A percentile compares a stretch with the other conserved stretches of the same genome.
Evolutionary conservation across 768 basidiomycete genomes (phyloP).

Genomic region (Mycena olivaceomarginata): DNA sequence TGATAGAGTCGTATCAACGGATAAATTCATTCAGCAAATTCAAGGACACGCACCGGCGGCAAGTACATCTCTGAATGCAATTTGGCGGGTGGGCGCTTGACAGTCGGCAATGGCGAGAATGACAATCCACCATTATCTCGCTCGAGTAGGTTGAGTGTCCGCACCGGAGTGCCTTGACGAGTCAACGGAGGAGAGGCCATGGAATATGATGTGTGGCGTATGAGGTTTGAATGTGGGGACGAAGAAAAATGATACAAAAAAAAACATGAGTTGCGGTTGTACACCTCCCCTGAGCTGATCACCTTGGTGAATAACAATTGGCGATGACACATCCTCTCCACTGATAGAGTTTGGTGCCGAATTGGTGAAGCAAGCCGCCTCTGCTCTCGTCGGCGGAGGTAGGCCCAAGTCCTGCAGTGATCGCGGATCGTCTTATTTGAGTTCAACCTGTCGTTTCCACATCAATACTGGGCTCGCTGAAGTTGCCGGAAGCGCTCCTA

Average conservation of each 20-base stretch:
- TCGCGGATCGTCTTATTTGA: slow-evolving; percentile 42
- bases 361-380: slow-evolving; percentile 24
- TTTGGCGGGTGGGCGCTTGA: slow-evolving; percentile 36
- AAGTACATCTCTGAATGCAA: slow-evolving; percentile 40
- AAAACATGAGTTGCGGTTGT: slow-evolving; percentile 16
- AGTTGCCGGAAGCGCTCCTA: slow-evolving; percentile 7
- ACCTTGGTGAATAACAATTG: slow-evolving; percentile 45
- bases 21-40: not conserved
- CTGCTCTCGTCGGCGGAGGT: slow-evolving; percentile 46
- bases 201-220: not conserved
- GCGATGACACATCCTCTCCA: slow-evolving; percentile 42
- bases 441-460: slow-evolving; percentile 26
- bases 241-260: slow-evolving; percentile 12
- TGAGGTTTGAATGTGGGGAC: slow-evolving; percentile 11
- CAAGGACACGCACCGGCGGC: slow-evolving; percentile 39
- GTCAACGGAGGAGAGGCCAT: not conserved
- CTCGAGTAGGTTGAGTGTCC: slow-evolving; percentile 39
- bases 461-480: slow-evolving; percentile 23
- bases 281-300: not conserved
- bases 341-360: slow-evolving; percentile 36
- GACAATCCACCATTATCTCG: slow-evolving; percentile 41
- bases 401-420: slow-evolving; percentile 33
- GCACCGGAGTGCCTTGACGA: slow-evolving; percentile 35
- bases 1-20: not conserved
- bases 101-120: slow-evolving; percentile 39